A percentile compares a stretch with the other conserved stretches of the same genome.
phyloP scores from a whole-genome alignment of 2,329 filamentous ascomycete species.

The Ophiostoma piceae region DNA sequence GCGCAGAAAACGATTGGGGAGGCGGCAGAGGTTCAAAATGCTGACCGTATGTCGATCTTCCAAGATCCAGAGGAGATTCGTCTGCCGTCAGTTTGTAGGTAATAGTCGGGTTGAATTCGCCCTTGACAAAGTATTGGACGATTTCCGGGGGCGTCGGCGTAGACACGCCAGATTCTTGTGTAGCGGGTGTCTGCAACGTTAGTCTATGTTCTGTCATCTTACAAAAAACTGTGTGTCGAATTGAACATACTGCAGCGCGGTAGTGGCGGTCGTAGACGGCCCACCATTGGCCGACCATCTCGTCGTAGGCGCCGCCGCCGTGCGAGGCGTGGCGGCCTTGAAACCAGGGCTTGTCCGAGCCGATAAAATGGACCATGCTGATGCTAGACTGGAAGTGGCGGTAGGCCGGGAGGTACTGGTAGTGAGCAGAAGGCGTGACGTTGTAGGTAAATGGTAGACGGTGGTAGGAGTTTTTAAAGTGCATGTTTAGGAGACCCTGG shows the following conservation, averaged over 20 bases:
- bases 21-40: constrained; percentile 30
- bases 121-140: constrained; percentile 51
- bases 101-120: constrained; percentile 44
- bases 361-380: constrained; percentile 91
- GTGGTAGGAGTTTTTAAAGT: constrained; percentile 79
- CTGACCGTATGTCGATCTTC: constrained; percentile 31
- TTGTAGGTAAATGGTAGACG: constrained; percentile 94
- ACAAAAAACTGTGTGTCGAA: not conserved
- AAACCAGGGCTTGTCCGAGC: constrained; percentile 82
- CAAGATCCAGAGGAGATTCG: constrained; percentile 32
- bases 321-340: constrained; percentile 52
- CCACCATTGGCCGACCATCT: constrained; percentile 89
- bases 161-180: not conserved
- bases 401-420: constrained; percentile 95
- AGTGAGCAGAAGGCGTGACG: constrained; percentile 91
- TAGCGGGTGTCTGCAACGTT: constrained; percentile 10
- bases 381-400: constrained; percentile 87
- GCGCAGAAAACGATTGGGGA: constrained; percentile 27
- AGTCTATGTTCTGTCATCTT: not conserved
- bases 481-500: constrained; percentile 90
- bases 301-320: constrained; percentile 64
- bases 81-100: constrained; percentile 33
- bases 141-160: constrained; percentile 33
- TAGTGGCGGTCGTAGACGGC: constrained; percentile 88
- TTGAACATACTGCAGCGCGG: constrained; percentile 44